Conservation (phyloP, 2,329 filamentous ascomycete genomes). For the Fusarium acutatum region DNA sequence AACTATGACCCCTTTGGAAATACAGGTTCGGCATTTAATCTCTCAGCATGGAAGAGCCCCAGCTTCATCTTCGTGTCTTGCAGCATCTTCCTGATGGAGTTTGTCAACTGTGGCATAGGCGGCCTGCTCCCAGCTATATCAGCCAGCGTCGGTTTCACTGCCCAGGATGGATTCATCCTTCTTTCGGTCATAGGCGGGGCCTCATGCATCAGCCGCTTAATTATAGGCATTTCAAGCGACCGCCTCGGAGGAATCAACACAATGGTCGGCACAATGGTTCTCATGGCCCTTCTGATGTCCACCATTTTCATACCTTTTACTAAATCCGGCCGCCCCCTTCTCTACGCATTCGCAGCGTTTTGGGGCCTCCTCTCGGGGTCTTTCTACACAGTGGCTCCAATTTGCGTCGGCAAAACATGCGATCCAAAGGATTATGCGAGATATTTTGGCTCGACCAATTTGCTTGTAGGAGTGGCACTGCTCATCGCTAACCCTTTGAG, state of each 20-base stretch:
- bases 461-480: slow-evolving; percentile 53
- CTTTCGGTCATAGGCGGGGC: slow-evolving; percentile 53
- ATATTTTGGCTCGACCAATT: slow-evolving; percentile 54
- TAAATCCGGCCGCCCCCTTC: slow-evolving; percentile 44
- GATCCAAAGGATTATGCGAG: slow-evolving; percentile 54
- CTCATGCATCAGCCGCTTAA: slow-evolving; percentile 51
- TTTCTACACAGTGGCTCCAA: slow-evolving; percentile 51
- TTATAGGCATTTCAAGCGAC: slow-evolving; percentile 52
- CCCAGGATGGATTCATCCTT: slow-evolving; percentile 51
- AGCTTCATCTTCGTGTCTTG: slow-evolving; percentile 50
- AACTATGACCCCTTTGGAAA: not conserved
- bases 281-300: slow-evolving; percentile 49
- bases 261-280: slow-evolving; percentile 24
- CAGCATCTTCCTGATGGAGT: slow-evolving; percentile 54
- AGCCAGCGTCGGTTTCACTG: slow-evolving; percentile 39
- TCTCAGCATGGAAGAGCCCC: slow-evolving; percentile 49
- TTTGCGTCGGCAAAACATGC: slow-evolving; percentile 55
- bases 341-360: slow-evolving; percentile 54
- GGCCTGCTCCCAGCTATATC: slow-evolving; percentile 56
- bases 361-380: slow-evolving; percentile 58
- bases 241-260: slow-evolving; percentile 53
- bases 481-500: slow-evolving; percentile 55
- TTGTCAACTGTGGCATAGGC: slow-evolving; percentile 55
- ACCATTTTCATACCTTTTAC: slow-evolving; percentile 53
- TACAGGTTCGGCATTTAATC: slow-evolving; percentile 37